A percentile compares a stretch with the other conserved stretches of the same genome.
Evolutionary conservation across 2,329 filamentous ascomycete species (phyloP).

Genomic region (Elsinoe necatrix): DNA sequence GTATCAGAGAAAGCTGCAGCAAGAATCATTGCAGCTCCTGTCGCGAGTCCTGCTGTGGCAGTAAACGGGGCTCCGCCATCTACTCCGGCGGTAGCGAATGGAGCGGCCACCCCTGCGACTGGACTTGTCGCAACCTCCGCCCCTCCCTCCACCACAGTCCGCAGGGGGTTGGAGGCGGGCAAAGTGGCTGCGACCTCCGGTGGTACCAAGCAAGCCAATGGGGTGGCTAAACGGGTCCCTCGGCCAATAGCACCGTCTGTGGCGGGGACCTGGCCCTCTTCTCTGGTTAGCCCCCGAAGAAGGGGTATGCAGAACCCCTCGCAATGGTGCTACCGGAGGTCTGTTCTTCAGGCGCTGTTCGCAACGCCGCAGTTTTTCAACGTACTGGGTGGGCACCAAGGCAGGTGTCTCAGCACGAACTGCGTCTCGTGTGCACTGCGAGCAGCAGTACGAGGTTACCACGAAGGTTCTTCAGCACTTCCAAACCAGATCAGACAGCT

Average conservation of each 20-base stretch:
- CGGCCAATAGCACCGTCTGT: not conserved
- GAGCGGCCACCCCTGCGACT: not conserved
- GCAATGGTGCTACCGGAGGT: conserved; percentile 21
- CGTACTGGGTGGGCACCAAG: conserved; percentile 15
- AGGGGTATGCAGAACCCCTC: conserved; percentile 19
- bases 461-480: conserved; percentile 5
- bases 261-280: conserved; percentile 15
- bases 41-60: not conserved
- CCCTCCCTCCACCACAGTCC: not conserved
- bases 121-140: not conserved
- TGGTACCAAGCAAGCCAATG: not conserved
- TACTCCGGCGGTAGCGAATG: not conserved
- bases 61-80: not conserved
- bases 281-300: conserved; percentile 13
- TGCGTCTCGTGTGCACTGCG: conserved; percentile 18
- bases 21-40: not conserved
- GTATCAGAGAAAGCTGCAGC: not conserved
- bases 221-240: not conserved
- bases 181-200: not conserved
- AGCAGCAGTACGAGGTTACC: conserved; percentile 14
- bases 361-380: conserved; percentile 20
- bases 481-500: conserved; percentile 13
- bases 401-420: conserved; percentile 5
- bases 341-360: conserved; percentile 18
- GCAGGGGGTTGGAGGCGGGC: not conserved